phyloP scores from a whole-genome alignment of 2,329 filamentous ascomycete species.

The Colletotrichum sp. region DNA sequence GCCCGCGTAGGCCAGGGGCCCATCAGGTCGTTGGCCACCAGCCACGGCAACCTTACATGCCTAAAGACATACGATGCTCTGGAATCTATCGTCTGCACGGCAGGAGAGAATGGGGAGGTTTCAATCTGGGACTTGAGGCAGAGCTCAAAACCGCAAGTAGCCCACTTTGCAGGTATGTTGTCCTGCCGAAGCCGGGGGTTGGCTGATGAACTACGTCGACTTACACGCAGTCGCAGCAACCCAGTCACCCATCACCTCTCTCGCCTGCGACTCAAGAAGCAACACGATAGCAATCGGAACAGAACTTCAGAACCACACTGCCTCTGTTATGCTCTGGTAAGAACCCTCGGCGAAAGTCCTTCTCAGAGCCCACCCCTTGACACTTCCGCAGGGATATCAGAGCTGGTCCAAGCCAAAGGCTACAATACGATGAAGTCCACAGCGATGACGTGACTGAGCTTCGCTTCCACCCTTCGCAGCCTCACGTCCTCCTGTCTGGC shows the following conservation, averaged over 20 bases:
- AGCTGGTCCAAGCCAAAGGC: constrained; percentile 47
- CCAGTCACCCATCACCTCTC: constrained; percentile 62
- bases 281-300: constrained; percentile 75
- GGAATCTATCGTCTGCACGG: constrained; percentile 66
- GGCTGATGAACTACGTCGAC: constrained; percentile 11
- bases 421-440: constrained; percentile 68
- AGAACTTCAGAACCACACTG: constrained; percentile 69
- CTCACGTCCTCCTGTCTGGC: constrained; percentile 72
- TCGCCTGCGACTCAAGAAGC: constrained; percentile 63
- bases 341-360: constrained; percentile 8
- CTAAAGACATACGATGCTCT: constrained; percentile 59
- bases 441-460: constrained; percentile 72
- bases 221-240: constrained; percentile 39
- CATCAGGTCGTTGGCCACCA: constrained; percentile 50
- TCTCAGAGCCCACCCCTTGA: constrained; percentile 16
- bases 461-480: constrained; percentile 62
- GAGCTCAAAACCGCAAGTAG: constrained; percentile 40
- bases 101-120: constrained; percentile 74
- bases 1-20: constrained; percentile 57
- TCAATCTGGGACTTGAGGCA: constrained; percentile 70
- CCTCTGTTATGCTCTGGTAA: constrained; percentile 67
- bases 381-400: constrained; percentile 59
- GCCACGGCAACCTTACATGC: constrained; percentile 69
- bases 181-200: background rate
- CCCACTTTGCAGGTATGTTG: constrained; percentile 51